Conservation (phyloP, 169 alveolate genomes). For the Eimeria zaria region DNA sequence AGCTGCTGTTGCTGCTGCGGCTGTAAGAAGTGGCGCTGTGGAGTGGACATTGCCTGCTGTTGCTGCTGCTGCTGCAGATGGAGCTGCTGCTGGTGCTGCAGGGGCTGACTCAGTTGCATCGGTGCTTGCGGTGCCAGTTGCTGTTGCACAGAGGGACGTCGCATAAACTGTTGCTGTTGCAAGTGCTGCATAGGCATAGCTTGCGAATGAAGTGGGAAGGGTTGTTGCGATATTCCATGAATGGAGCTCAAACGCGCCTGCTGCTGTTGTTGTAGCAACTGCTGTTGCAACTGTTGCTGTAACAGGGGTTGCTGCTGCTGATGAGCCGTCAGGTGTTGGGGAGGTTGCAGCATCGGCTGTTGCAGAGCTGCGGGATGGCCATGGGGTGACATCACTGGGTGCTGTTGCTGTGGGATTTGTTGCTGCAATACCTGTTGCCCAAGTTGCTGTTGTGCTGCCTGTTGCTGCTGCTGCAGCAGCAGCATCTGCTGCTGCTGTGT, state of each 20-base stretch:
- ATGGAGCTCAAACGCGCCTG: conserved; percentile 18
- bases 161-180: conserved; percentile 44
- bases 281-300: conserved; percentile 41
- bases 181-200: conserved; percentile 38
- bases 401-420: conserved; percentile 18
- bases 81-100: conserved; percentile 48
- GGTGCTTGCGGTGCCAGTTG: conserved; percentile 24
- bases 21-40: conserved; percentile 42
- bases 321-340: conserved; percentile 29
- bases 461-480: conserved; percentile 50
- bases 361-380: conserved; percentile 53
- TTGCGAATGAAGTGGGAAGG: conserved; percentile 31
- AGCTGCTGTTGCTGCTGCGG: conserved; percentile 67
- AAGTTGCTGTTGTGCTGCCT: conserved; percentile 68
- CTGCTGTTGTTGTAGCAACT: conserved; percentile 25
- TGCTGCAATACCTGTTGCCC: conserved; percentile 41
- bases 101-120: conserved; percentile 14
- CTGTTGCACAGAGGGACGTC: conserved; percentile 34
- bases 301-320: conserved; percentile 37
- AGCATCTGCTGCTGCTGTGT: conserved; percentile 65
- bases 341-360: conserved; percentile 63
- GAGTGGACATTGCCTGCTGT: conserved; percentile 18
- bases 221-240: conserved; percentile 30
- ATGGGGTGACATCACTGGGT: not conserved
- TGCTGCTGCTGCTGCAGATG: conserved; percentile 29